A percentile compares a stretch with the other conserved stretches of the same genome.
phyloP scores from a whole-genome alignment of 176 grass and related monocot species.

The Metroxylon sagu region DNA sequence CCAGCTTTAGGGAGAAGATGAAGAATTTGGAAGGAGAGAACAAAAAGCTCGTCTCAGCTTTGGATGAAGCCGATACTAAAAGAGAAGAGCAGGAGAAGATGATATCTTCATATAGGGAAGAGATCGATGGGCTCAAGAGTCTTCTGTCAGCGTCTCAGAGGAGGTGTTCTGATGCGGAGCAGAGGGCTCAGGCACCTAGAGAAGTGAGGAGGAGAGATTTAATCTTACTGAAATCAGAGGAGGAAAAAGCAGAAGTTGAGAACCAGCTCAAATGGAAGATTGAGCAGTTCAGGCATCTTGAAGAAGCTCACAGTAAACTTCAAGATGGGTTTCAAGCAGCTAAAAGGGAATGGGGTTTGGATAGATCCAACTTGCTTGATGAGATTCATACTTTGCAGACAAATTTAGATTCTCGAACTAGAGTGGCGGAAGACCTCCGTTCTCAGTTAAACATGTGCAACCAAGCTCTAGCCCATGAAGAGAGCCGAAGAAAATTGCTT shows the following conservation, averaged over 20 bases:
- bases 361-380: constrained; percentile 48
- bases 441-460: constrained; percentile 60
- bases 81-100: constrained; percentile 34
- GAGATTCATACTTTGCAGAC: constrained; percentile 39
- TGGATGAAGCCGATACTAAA: constrained; percentile 51
- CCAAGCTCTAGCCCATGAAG: constrained; percentile 61
- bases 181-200: constrained; percentile 33
- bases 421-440: constrained; percentile 39
- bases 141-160: constrained; percentile 47
- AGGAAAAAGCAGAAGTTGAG: constrained; percentile 47
- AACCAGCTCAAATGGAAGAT: constrained; percentile 75
- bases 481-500: constrained; percentile 60
- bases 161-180: constrained; percentile 40
- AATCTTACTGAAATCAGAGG: constrained; percentile 47
- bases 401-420: constrained; percentile 49
- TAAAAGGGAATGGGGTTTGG: constrained; percentile 39
- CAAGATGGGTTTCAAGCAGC: constrained; percentile 42
- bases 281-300: constrained; percentile 79
- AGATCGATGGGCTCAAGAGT: constrained; percentile 40
- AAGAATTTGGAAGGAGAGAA: constrained; percentile 45
- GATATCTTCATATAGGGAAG: constrained; percentile 20
- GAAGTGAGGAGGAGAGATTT: constrained; percentile 54
- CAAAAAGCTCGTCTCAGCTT: constrained; percentile 29
- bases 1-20: constrained; percentile 24
- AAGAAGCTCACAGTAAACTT: constrained; percentile 63